phyloP scores from a whole-genome alignment of 2,329 filamentous ascomycete species.

The Tolypocladium album region DNA sequence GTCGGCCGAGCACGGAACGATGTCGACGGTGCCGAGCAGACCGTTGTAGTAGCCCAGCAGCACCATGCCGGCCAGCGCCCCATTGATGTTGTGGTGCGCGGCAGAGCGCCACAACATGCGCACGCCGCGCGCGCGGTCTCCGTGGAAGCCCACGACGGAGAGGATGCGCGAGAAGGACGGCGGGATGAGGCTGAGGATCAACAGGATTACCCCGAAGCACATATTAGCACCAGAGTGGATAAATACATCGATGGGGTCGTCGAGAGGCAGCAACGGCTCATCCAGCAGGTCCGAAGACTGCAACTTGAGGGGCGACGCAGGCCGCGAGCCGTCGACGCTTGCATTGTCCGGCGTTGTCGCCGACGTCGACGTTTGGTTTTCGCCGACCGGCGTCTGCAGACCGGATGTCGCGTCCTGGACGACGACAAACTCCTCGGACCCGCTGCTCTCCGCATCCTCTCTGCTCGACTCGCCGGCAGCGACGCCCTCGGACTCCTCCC shows the following conservation, averaged over 20 bases:
- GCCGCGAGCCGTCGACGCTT: constrained; percentile 1
- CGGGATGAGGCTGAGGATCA: constrained; percentile 87
- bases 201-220: constrained; percentile 76
- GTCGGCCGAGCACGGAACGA: constrained; percentile 54
- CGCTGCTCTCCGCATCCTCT: constrained; percentile 6
- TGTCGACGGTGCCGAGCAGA: constrained; percentile 77
- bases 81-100: constrained; percentile 78
- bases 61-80: constrained; percentile 75
- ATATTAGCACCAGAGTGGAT: constrained; percentile 82
- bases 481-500: constrained; percentile 8
- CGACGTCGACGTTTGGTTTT: constrained; percentile 8
- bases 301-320: constrained; percentile 9
- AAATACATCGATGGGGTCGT: constrained; percentile 72
- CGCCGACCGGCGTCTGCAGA: constrained; percentile 27
- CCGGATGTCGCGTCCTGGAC: constrained; percentile 37
- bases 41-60: constrained; percentile 83
- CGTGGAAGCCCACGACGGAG: constrained; percentile 81
- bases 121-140: constrained; percentile 74
- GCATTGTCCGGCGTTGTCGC: constrained; percentile 8
- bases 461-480: constrained; percentile 9
- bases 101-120: constrained; percentile 86
- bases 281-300: constrained; percentile 27
- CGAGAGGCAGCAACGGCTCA: constrained; percentile 51
- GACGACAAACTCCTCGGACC: constrained; percentile 36
- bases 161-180: constrained; percentile 82